A percentile compares a stretch with the other conserved stretches of the same genome.
Evolutionary conservation across 805 yeast genomes (phyloP).

Genomic region (Citeromyces matritensis): DNA sequence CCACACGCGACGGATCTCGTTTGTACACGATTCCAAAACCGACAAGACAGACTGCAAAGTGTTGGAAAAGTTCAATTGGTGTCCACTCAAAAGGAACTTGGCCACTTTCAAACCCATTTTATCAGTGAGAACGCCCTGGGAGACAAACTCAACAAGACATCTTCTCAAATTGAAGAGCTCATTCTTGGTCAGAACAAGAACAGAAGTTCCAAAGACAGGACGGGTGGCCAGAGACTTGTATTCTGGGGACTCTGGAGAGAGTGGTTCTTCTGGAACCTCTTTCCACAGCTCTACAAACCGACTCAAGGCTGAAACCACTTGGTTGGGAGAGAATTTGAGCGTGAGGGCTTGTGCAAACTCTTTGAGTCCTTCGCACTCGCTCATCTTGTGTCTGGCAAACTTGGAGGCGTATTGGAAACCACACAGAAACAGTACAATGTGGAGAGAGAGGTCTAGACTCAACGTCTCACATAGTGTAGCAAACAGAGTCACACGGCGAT

Average conservation of each 20-base stretch:
- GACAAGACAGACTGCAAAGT: neutral
- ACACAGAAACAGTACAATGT: slow-evolving; percentile 59
- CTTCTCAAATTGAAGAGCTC: slow-evolving; percentile 35
- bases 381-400: slow-evolving; percentile 35
- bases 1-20: slow-evolving; percentile 29
- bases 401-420: slow-evolving; percentile 63
- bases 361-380: slow-evolving; percentile 51
- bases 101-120: slow-evolving; percentile 24
- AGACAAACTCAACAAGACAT: slow-evolving; percentile 39
- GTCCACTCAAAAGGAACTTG: slow-evolving; percentile 7
- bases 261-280: slow-evolving; percentile 22
- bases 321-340: slow-evolving; percentile 49
- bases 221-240: slow-evolving; percentile 26
- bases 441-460: slow-evolving; percentile 52
- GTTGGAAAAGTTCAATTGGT: neutral
- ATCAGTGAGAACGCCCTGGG: slow-evolving; percentile 25
- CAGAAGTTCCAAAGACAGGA: slow-evolving; percentile 48
- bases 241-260: slow-evolving; percentile 15
- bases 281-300: slow-evolving; percentile 39
- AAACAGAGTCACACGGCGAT: slow-evolving; percentile 79
- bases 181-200: slow-evolving; percentile 30
- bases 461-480: slow-evolving; percentile 65
- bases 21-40: neutral
- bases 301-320: slow-evolving; percentile 43
- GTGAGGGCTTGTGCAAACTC: slow-evolving; percentile 65